Conservation (phyloP, 441 rosid species). For the Arabidopsis lyrata region DNA sequence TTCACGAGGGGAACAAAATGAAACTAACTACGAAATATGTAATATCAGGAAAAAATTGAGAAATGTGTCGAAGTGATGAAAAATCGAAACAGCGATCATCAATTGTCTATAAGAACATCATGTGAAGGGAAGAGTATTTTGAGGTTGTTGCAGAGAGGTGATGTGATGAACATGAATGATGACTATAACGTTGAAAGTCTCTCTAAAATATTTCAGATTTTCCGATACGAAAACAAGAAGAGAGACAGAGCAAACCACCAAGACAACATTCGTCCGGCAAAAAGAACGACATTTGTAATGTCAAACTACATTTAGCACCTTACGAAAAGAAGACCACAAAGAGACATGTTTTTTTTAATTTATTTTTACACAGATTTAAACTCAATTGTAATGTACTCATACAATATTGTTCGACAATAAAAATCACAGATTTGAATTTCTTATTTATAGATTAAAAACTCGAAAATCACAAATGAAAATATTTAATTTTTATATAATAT, state of each 20-base stretch:
- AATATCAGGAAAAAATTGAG: conserved; percentile 47
- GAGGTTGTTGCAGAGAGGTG: conserved; percentile 47
- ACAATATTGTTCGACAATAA: not conserved
- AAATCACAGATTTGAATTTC: not conserved
- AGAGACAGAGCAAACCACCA: conserved; percentile 9
- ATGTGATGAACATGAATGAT: not conserved
- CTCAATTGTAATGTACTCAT: not conserved
- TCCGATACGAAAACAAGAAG: conserved; percentile 8
- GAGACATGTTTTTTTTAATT: not conserved
- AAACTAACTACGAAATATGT: accelerated
- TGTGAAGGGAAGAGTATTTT: conserved; percentile 56
- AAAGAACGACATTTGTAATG: conserved; percentile 5
- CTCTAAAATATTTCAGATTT: conserved; percentile 26
- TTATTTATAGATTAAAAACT: too few relatives aligned
- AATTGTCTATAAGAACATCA: not conserved
- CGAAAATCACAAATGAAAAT: too few relatives aligned
- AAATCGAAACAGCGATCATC: not conserved
- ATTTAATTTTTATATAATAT: too few relatives aligned
- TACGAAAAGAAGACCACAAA: not conserved
- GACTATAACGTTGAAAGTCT: conserved; percentile 13
- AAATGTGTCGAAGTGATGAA: conserved; percentile 53
- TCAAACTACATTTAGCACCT: not conserved
- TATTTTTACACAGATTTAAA: not conserved
- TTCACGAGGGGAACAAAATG: not conserved
- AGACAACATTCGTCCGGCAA: not conserved